A percentile compares a stretch with the other conserved stretches of the same genome.
These are phyloP conservation scores for Neonectria coccinea DNA, from an alignment of 2,329 filamentous ascomycete genomes.

Conservation along the genomic window DNA sequence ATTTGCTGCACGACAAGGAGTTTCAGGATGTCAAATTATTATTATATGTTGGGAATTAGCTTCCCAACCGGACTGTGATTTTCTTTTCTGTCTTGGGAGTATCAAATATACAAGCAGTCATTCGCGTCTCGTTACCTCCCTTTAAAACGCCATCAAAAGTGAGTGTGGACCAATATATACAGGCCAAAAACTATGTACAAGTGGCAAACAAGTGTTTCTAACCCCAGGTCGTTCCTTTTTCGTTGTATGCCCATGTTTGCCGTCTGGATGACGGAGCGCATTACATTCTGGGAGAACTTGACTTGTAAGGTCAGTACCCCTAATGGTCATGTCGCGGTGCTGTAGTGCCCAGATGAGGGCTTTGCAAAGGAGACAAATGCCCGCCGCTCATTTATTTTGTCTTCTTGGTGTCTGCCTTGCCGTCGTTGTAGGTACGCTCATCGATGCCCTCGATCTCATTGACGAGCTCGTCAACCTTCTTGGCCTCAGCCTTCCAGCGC, in stretches of 20 bases:
- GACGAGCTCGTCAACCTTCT: slow-evolving; percentile 81
- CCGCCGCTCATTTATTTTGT: slow-evolving; percentile 29
- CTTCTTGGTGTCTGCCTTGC: slow-evolving; percentile 59
- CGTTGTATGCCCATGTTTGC: neutral
- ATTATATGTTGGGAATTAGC: slow-evolving; percentile 29
- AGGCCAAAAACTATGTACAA: slow-evolving; percentile 37
- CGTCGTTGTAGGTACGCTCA: slow-evolving; percentile 59
- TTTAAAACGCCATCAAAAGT: slow-evolving; percentile 36
- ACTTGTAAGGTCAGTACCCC: neutral
- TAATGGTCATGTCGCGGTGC: neutral
- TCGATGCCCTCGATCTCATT: slow-evolving; percentile 75
- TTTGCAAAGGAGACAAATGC: neutral
- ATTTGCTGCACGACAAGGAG: slow-evolving; percentile 36
- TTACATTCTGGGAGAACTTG: neutral
- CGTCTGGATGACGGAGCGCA: neutral
- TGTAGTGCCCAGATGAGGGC: neutral
- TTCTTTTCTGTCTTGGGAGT: slow-evolving; percentile 21
- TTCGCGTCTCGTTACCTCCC: slow-evolving; percentile 28
- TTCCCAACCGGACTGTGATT: slow-evolving; percentile 19
- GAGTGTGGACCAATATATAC: slow-evolving; percentile 33
- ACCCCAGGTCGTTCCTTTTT: slow-evolving; percentile 3
- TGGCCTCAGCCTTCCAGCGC: slow-evolving; percentile 82
- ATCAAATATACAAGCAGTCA: slow-evolving; percentile 40
- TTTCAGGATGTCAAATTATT: slow-evolving; percentile 37
- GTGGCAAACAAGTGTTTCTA: slow-evolving; percentile 6